Conservation (phyloP, 305 asterid species). For the Fraxinus sp. region DNA sequence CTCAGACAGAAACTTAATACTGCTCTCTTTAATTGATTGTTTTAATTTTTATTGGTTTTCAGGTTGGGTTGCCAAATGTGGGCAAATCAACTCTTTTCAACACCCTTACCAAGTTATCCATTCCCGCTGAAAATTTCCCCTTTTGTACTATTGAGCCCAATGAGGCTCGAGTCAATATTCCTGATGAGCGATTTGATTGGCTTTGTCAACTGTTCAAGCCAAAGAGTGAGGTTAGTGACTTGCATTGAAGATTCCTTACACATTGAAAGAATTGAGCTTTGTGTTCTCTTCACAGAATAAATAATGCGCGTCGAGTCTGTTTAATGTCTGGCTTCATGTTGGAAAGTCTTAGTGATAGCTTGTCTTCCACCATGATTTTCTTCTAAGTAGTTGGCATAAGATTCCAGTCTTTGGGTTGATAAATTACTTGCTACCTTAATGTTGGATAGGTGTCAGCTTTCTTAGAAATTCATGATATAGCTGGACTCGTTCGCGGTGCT, state of each 20-base stretch:
- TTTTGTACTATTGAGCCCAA: slow-evolving; percentile 98
- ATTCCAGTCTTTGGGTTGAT: background rate
- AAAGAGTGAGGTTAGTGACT: slow-evolving; percentile 73
- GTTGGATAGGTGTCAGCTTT: slow-evolving; percentile 76
- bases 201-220: slow-evolving; percentile 87
- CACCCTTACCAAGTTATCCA: slow-evolving; percentile 90
- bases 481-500: slow-evolving; percentile 98
- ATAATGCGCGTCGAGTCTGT: background rate
- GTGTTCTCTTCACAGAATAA: background rate
- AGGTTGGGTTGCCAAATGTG: slow-evolving; percentile 98
- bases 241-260: background rate
- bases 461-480: slow-evolving; percentile 94
- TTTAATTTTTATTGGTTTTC: slow-evolving; percentile 28
- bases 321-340: background rate
- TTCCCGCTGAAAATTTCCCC: slow-evolving; percentile 96
- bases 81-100: slow-evolving; percentile 94
- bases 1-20: background rate
- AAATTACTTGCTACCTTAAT: background rate
- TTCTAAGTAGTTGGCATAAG: background rate
- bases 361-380: background rate
- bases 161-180: slow-evolving; percentile 89
- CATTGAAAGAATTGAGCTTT: background rate
- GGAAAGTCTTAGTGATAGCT: background rate
- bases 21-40: slow-evolving; percentile 6
- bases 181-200: slow-evolving; percentile 97